Percentiles rank a stretch among this genome's conserved stretches.
phyloP scores from a whole-genome alignment of 805 yeast species.

The Yarrowia divulgata region DNA sequence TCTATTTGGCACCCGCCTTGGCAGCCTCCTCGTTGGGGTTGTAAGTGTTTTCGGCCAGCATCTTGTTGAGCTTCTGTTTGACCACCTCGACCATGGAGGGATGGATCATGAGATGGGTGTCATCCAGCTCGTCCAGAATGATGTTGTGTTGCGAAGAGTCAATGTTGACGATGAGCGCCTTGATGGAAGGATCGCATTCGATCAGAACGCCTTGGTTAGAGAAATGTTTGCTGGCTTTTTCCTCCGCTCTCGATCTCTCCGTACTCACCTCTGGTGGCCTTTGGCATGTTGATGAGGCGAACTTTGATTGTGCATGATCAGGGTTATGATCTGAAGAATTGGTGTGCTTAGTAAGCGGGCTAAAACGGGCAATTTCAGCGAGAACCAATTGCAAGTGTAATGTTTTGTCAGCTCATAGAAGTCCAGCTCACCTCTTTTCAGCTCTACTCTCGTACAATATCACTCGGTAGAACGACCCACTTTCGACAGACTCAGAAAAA shows the following conservation, averaged over 20 bases:
- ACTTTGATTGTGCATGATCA: neutral
- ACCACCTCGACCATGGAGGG: conserved; percentile 76
- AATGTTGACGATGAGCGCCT: conserved; percentile 81
- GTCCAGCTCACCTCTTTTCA: neutral
- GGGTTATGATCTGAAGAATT: neutral
- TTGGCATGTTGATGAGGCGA: conserved; percentile 32
- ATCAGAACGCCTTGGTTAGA: conserved; percentile 50
- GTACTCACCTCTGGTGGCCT: conserved; percentile 38
- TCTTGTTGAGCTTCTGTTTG: conserved; percentile 75
- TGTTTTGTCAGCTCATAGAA: no score
- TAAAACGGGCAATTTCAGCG: no score
- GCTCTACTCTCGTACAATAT: neutral
- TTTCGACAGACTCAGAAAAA: conserved; percentile 3
- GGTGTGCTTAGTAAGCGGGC: neutral
- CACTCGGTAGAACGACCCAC: neutral
- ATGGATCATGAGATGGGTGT: conserved; percentile 84
- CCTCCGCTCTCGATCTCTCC: neutral
- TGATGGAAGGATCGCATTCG: conserved; percentile 82
- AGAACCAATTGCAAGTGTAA: no score
- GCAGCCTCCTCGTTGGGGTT: conserved; percentile 72
- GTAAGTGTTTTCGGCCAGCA: conserved; percentile 83
- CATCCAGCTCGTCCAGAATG: conserved; percentile 81
- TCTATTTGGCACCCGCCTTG: neutral
- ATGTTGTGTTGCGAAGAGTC: conserved; percentile 81
- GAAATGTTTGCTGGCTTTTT: neutral